Evolutionary conservation across 148 eudicot genomes (phyloP).

Genomic region (Camellia sinensis): DNA sequence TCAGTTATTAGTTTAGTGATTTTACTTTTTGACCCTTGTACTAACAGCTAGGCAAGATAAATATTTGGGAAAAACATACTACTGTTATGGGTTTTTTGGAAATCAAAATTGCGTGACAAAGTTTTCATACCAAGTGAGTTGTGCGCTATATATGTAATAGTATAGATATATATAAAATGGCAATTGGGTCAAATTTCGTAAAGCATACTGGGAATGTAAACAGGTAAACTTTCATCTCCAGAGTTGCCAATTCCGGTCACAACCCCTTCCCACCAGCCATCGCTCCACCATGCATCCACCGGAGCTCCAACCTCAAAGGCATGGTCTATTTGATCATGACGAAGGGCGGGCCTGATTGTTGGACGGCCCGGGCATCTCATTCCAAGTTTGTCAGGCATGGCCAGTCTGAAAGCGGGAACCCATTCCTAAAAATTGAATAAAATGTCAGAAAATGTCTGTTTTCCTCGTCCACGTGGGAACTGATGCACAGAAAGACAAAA

Average conservation of each 20-base stretch:
- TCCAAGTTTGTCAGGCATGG: constrained; percentile 75
- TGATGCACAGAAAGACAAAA: background rate
- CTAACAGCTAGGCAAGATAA: too few relatives aligned
- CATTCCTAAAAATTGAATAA: constrained; percentile 56
- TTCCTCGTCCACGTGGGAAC: background rate
- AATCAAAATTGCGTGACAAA: too few relatives aligned
- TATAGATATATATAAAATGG: background rate
- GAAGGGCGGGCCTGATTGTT: constrained; percentile 64
- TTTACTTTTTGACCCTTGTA: too few relatives aligned
- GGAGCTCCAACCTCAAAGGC: constrained; percentile 62
- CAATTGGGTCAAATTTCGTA: background rate
- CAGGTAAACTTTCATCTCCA: constrained; percentile 45
- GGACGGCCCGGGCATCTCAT: constrained; percentile 69
- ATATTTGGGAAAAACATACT: too few relatives aligned
- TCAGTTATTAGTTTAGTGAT: too few relatives aligned
- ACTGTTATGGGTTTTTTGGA: too few relatives aligned
- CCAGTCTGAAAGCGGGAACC: constrained; percentile 71
- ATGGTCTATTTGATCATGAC: constrained; percentile 26
- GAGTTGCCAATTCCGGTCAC: constrained; percentile 34
- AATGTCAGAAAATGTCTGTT: background rate
- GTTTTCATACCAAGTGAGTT: too few relatives aligned
- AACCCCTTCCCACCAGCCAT: constrained; percentile 99
- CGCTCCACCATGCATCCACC: constrained; percentile 98
- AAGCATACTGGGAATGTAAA: constrained; percentile 62
- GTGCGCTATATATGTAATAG: background rate